These are phyloP conservation scores for Setaria viridis DNA, from an alignment of 202 grass and related monocot genomes.

Conservation along the genomic window DNA sequence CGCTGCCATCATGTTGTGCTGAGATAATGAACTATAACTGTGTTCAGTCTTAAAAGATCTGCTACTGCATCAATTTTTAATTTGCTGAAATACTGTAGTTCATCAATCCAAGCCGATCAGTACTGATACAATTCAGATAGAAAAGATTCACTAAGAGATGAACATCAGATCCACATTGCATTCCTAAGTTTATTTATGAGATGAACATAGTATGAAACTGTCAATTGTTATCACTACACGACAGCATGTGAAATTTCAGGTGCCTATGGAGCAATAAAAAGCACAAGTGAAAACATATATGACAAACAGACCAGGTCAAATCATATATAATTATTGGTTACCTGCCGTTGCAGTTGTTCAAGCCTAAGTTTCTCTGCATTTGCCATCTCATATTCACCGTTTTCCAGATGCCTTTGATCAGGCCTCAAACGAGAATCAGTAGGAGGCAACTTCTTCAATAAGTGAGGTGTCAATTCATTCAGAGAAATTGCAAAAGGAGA, in stretches of 20 bases:
- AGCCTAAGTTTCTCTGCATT: slow-evolving; percentile 97
- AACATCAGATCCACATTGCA: slow-evolving; percentile 3
- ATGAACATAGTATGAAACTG: neutral
- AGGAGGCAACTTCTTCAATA: slow-evolving; percentile 72
- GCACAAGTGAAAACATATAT: neutral
- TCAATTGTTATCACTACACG: neutral
- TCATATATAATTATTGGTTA: slow-evolving; percentile 47
- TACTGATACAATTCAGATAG: slow-evolving; percentile 9
- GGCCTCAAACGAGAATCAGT: slow-evolving; percentile 92
- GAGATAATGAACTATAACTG: neutral
- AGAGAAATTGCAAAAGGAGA: slow-evolving; percentile 93
- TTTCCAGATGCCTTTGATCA: slow-evolving; percentile 93
- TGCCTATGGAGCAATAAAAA: neutral
- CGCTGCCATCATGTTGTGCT: neutral
- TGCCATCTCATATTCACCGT: slow-evolving; percentile 98
- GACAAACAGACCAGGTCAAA: slow-evolving; percentile 30
- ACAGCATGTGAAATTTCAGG: slow-evolving; percentile 11
- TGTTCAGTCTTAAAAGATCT: neutral
- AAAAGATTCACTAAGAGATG: neutral
- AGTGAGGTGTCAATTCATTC: slow-evolving; percentile 70
- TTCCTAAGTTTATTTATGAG: slow-evolving; percentile 14
- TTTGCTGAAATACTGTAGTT: neutral
- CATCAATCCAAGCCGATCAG: neutral
- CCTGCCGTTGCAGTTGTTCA: slow-evolving; percentile 97
- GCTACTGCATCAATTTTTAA: neutral